Conservation (phyloP, 306 rosid genomes). For the Prunus fruticosa region DNA sequence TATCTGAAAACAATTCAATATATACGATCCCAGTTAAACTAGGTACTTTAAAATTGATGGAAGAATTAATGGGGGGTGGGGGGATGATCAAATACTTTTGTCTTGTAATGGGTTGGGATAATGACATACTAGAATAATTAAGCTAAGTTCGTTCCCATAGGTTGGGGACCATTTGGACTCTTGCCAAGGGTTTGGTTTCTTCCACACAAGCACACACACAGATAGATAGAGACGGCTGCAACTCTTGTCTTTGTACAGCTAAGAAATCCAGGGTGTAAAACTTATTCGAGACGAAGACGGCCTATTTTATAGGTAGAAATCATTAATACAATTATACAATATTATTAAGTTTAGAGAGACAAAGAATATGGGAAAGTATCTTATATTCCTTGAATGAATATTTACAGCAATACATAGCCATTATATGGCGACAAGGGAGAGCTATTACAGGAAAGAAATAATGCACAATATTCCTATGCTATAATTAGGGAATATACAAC, state of each 20-base stretch:
- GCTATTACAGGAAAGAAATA: too few relatives aligned
- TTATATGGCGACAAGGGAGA: too few relatives aligned
- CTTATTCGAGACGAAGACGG: conserved; percentile 23
- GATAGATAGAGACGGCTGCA: conserved; percentile 25
- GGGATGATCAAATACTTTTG: neutral
- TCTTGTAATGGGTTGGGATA: neutral
- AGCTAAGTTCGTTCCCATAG: conserved; percentile 4
- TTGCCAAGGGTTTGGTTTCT: conserved; percentile 26
- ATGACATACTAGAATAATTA: neutral
- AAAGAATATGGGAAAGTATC: too few relatives aligned
- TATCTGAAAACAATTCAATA: too few relatives aligned
- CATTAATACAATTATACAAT: conserved; percentile 12
- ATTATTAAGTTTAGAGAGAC: too few relatives aligned
- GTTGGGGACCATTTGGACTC: conserved; percentile 41
- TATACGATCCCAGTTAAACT: too few relatives aligned
- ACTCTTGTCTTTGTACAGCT: conserved; percentile 42
- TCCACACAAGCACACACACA: conserved; percentile 5
- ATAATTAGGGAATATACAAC: too few relatives aligned
- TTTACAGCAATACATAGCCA: too few relatives aligned
- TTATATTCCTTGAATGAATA: too few relatives aligned
- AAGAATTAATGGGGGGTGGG: neutral
- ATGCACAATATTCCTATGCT: too few relatives aligned
- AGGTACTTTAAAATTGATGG: neutral
- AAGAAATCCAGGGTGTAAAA: conserved; percentile 50
- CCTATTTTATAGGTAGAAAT: conserved; percentile 33